A percentile compares a stretch with the other conserved stretches of the same genome.
Conservation (phyloP, 1,284 basidiomycete genomes). For the Gymnopus androsaceus region DNA sequence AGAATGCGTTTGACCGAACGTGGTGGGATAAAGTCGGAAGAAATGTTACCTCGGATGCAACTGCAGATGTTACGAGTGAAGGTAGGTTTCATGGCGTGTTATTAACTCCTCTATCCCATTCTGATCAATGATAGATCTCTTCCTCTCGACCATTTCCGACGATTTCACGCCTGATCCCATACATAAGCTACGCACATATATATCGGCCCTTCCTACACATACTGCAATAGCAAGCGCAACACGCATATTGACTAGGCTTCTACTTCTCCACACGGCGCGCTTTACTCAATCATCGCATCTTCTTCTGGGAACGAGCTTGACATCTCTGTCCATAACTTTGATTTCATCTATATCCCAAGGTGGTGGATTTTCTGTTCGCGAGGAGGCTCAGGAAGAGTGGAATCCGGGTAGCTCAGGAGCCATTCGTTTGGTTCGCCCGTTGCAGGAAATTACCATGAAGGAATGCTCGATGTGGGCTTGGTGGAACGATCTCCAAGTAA, state of each 20-base stretch:
- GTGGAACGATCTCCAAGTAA: slow-evolving; percentile 59
- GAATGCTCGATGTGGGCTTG: slow-evolving; percentile 80
- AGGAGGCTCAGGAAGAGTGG: slow-evolving; percentile 76
- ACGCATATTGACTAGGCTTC: slow-evolving; percentile 63
- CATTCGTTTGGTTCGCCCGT: slow-evolving; percentile 67
- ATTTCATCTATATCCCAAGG: slow-evolving; percentile 79
- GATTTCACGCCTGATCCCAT: slow-evolving; percentile 38
- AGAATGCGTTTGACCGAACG: slow-evolving; percentile 68
- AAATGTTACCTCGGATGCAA: slow-evolving; percentile 29
- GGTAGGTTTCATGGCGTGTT: slow-evolving; percentile 37
- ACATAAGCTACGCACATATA: slow-evolving; percentile 55
- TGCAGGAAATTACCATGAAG: slow-evolving; percentile 79
- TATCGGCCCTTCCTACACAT: slow-evolving; percentile 74
- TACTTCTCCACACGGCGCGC: slow-evolving; percentile 69
- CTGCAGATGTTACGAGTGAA: slow-evolving; percentile 53
- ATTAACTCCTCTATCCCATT: neutral
- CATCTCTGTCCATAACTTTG: slow-evolving; percentile 76
- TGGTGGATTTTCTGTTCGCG: slow-evolving; percentile 74
- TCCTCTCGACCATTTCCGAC: slow-evolving; percentile 26
- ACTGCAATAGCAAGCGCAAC: slow-evolving; percentile 72
- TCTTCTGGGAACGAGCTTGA: slow-evolving; percentile 80
- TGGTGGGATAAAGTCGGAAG: slow-evolving; percentile 63
- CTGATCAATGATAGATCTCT: slow-evolving; percentile 28
- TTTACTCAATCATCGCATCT: slow-evolving; percentile 70
- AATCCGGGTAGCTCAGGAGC: slow-evolving; percentile 19